Evolutionary conservation across 352 stramenopile species (phyloP).

Genomic region (Globisporangium paroecandrum): DNA sequence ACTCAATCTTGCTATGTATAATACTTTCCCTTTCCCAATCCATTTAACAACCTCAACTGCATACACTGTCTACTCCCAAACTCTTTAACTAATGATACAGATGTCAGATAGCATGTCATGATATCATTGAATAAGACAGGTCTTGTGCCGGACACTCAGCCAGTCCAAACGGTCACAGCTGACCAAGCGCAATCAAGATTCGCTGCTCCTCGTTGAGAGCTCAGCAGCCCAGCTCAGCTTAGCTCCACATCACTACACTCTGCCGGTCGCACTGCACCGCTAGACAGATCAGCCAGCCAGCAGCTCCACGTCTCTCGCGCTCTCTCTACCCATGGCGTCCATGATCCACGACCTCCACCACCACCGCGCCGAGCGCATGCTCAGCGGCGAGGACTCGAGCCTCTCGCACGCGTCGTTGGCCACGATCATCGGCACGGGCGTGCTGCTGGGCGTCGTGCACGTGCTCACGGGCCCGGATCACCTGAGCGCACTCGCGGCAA

Average conservation of each 20-base stretch:
- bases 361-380: slow-evolving; percentile 8
- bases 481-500: slow-evolving; percentile 84
- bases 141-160: neutral
- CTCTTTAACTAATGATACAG: too few species aligned
- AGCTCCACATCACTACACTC: too few species aligned
- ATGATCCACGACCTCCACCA: neutral
- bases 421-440: slow-evolving; percentile 24
- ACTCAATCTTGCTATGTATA: neutral
- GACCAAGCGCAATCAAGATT: neutral
- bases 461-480: slow-evolving; percentile 76
- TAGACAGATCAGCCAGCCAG: too few species aligned
- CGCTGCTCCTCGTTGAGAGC: neutral
- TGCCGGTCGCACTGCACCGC: too few species aligned
- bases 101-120: too few species aligned
- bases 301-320: too few species aligned
- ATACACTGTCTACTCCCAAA: too few species aligned
- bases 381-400: slow-evolving; percentile 20
- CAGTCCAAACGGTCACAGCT: neutral
- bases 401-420: slow-evolving; percentile 21
- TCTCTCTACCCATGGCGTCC: neutral
- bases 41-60: neutral
- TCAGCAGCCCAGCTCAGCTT: neutral
- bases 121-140: too few species aligned
- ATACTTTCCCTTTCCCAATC: neutral
- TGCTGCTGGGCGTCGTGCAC: slow-evolving; percentile 23